Evolutionary conservation across 1,284 basidiomycete genomes (phyloP), one percentile per base, ranked within the genome.

Genomic region (Thecaphora frezii): DNA sequence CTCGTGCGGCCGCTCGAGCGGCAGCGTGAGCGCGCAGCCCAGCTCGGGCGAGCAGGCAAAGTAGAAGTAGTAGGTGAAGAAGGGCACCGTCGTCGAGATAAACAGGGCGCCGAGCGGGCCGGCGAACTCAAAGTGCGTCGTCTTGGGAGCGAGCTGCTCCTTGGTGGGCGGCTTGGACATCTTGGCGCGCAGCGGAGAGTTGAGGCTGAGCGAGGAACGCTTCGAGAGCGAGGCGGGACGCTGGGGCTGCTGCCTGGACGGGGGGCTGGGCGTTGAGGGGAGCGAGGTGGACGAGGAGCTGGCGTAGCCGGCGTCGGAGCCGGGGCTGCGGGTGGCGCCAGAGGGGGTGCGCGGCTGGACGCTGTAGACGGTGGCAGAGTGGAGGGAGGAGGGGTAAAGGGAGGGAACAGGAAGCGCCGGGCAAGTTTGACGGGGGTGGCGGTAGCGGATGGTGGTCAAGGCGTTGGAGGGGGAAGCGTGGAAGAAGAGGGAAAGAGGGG

Each of bases 41-140:
- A 74, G 45, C 36, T 63, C 57, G 76, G 93, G 90, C 68, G 89
- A 90, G 80, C 93, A 97, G 19, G 85, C 86, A 80, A 89, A 93
- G 81, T 86, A 93, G 59, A 97, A 86, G 2, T 85, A 84, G 75
- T 96, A 96, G 26, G 86, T 83, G 62, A 86, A 81, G 65, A 86
- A 69, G 1, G 93, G 93, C 3, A 92, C 88, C 21, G 84, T 82
- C 46, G 90, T 44, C 18, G 87, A 85, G 73, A 97, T 85, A 59
- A 86, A 82, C 40, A 88, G 75, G 0, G 91, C 89, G 21, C 93
- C 91, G 4, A 85, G 83, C 2, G 91, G 90, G 0, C 93, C 93
- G 52, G 90, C 81, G 79, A 97, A 97, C 78, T 96, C 91, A 78
- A 87, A 90, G 44, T 84, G 80, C 0, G 82, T 85, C 21, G 82